phyloP scores from a whole-genome alignment of 176 grass and related monocot genomes.

The Oryza meridionalis region DNA sequence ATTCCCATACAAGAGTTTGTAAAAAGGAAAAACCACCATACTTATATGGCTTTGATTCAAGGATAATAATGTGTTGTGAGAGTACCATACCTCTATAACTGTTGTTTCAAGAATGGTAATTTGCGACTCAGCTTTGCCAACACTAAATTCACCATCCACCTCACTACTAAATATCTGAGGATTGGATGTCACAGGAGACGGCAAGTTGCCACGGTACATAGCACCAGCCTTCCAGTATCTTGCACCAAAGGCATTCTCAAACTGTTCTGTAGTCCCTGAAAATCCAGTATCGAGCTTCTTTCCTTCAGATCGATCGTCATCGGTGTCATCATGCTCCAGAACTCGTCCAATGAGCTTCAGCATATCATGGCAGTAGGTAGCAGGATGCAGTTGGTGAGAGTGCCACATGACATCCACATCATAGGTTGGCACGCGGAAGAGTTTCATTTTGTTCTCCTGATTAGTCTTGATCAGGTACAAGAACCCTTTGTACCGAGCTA shows the following conservation, averaged over 20 bases:
- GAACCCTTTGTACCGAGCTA: constrained; percentile 92
- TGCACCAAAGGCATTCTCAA: constrained; percentile 69
- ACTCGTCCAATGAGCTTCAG: constrained; percentile 76
- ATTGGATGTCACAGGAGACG: constrained; percentile 60
- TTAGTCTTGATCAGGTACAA: constrained; percentile 84
- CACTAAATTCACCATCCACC: neutral
- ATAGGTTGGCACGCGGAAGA: constrained; percentile 84
- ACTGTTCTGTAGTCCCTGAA: constrained; percentile 68
- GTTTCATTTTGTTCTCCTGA: constrained; percentile 70
- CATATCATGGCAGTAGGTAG: constrained; percentile 78
- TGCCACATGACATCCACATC: constrained; percentile 97
- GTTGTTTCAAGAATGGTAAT: constrained; percentile 45
- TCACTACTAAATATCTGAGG: constrained; percentile 43
- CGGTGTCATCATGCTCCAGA: constrained; percentile 93
- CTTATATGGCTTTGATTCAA: constrained; percentile 2
- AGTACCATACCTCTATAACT: constrained; percentile 67
- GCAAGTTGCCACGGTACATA: constrained; percentile 78
- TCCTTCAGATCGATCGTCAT: constrained; percentile 78
- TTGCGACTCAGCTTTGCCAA: constrained; percentile 36
- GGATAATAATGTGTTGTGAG: constrained; percentile 14
- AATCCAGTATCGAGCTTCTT: constrained; percentile 90
- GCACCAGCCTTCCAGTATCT: constrained; percentile 90
- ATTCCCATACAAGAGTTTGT: neutral
- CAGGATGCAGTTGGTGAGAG: constrained; percentile 76
- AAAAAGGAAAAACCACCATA: neutral